Conservation (phyloP, 441 rosid genomes). For the Croton setiger region DNA sequence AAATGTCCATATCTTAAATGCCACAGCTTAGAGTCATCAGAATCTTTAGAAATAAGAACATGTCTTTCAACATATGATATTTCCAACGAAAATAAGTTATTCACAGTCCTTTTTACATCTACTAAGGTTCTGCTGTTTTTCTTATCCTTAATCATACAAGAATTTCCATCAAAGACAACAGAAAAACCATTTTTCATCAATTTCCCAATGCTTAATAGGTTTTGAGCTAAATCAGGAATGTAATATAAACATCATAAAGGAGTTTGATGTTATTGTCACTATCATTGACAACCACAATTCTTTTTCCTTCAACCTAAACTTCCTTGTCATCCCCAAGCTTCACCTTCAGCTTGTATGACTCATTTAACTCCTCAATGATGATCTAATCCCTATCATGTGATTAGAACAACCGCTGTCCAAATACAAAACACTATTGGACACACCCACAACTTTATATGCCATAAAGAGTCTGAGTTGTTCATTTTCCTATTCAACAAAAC, state of each 20-base stretch:
- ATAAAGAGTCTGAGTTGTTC: not conserved
- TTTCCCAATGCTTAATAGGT: conserved; percentile 13
- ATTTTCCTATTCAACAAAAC: not conserved
- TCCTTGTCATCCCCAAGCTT: not conserved
- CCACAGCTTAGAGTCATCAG: not conserved
- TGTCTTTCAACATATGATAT: not conserved
- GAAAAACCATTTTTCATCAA: too few relatives aligned
- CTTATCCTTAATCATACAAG: not conserved
- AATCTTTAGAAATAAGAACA: not conserved
- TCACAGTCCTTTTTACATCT: too few relatives aligned
- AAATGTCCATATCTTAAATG: not conserved
- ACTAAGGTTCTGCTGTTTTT: too few relatives aligned
- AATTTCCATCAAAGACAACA: not conserved
- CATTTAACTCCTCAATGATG: not conserved
- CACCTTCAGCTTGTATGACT: not conserved
- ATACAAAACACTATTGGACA: not conserved
- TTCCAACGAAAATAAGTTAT: not conserved
- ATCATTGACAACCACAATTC: not conserved
- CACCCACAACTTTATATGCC: too few relatives aligned
- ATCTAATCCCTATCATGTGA: not conserved
- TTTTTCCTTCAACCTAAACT: not conserved
- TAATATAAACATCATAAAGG: not conserved
- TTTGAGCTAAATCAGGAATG: conserved; percentile 2
- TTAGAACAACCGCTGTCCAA: not conserved
- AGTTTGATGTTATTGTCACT: too few relatives aligned